Evolutionary conservation across 2,329 filamentous ascomycete species (phyloP).

Genomic region (Sporothrix sp.): DNA sequence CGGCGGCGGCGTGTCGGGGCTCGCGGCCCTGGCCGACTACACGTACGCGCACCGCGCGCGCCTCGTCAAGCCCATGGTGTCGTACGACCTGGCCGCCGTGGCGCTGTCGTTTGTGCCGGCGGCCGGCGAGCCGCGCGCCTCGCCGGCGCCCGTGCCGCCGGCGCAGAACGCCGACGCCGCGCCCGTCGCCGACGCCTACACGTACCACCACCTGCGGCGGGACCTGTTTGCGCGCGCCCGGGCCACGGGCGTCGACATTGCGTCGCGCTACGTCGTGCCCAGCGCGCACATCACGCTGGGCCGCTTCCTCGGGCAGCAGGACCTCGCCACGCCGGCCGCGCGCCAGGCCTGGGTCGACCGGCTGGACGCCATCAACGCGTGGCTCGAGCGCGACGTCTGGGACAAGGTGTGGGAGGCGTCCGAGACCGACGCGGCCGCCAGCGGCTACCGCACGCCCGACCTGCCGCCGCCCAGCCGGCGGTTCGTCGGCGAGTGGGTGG

Average conservation of each 20-base stretch:
- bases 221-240: slow-evolving; percentile 59
- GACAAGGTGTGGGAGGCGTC: slow-evolving; percentile 27
- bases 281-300: slow-evolving; percentile 84
- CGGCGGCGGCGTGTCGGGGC: slow-evolving; percentile 27
- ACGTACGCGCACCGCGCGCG: slow-evolving; percentile 55
- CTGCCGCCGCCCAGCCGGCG: slow-evolving; percentile 24
- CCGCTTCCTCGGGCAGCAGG: slow-evolving; percentile 61
- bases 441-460: slow-evolving; percentile 6
- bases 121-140: slow-evolving; percentile 44
- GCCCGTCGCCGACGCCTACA: slow-evolving; percentile 52
- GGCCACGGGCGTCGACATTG: slow-evolving; percentile 56
- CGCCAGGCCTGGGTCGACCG: slow-evolving; percentile 55
- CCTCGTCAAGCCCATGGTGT: slow-evolving; percentile 72
- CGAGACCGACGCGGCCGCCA: background rate
- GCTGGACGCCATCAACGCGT: slow-evolving; percentile 68
- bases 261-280: slow-evolving; percentile 76
- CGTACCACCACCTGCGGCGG: slow-evolving; percentile 81
- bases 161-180: slow-evolving; percentile 19
- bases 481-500: slow-evolving; percentile 63
- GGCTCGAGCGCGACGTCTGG: slow-evolving; percentile 65
- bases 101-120: slow-evolving; percentile 83
- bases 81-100: slow-evolving; percentile 75
- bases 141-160: slow-evolving; percentile 33
- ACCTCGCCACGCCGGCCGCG: slow-evolving; percentile 49
- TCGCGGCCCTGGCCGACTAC: slow-evolving; percentile 52